A percentile compares a stretch with the other conserved stretches of the same genome.
Evolutionary conservation across 768 basidiomycete genomes (phyloP).

Genomic region (Auricularia heimuer): DNA sequence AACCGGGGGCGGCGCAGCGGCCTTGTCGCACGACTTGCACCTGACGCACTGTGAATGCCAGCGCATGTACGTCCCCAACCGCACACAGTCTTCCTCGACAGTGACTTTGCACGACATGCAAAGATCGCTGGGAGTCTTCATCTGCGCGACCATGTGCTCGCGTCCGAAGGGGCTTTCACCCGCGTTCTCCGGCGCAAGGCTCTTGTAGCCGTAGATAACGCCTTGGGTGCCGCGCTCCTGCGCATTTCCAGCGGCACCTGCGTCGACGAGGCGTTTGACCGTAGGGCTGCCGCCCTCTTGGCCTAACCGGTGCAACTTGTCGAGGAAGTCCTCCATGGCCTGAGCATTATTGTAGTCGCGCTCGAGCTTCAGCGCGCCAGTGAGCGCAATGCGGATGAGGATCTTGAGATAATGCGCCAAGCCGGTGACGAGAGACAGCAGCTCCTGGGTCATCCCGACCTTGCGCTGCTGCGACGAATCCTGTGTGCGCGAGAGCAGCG

Average conservation of each 20-base stretch:
- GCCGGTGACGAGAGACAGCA: conserved; percentile 95
- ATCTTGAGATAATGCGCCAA: conserved; percentile 99
- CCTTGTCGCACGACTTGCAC: conserved; percentile 70
- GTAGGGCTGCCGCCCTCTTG: conserved; percentile 75
- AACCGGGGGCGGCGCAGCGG: conserved; percentile 44
- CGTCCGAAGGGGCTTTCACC: conserved; percentile 66
- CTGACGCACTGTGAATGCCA: conserved; percentile 96
- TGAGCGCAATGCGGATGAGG: conserved; percentile 93
- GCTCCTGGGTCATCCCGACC: conserved; percentile 95
- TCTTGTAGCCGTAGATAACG: conserved; percentile 88
- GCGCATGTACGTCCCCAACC: conserved; percentile 89
- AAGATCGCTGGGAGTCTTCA: conserved; percentile 64
- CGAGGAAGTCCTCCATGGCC: conserved; percentile 83
- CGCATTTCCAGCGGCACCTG: conserved; percentile 40
- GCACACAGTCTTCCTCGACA: conserved; percentile 94
- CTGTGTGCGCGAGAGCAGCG: conserved; percentile 88
- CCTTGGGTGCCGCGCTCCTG: conserved; percentile 55
- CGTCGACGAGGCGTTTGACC: conserved; percentile 62
- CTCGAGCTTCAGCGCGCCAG: conserved; percentile 91
- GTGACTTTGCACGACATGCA: conserved; percentile 84
- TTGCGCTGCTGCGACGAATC: conserved; percentile 55
- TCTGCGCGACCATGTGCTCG: conserved; percentile 1
- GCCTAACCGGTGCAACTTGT: conserved; percentile 85
- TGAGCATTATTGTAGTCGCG: conserved; percentile 74
- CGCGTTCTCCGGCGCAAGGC: conserved; percentile 84